Percentiles rank a stretch among this genome's conserved stretches.
Conservation (phyloP, 2,329 filamentous ascomycete genomes). For the Sporothrix sp. region DNA sequence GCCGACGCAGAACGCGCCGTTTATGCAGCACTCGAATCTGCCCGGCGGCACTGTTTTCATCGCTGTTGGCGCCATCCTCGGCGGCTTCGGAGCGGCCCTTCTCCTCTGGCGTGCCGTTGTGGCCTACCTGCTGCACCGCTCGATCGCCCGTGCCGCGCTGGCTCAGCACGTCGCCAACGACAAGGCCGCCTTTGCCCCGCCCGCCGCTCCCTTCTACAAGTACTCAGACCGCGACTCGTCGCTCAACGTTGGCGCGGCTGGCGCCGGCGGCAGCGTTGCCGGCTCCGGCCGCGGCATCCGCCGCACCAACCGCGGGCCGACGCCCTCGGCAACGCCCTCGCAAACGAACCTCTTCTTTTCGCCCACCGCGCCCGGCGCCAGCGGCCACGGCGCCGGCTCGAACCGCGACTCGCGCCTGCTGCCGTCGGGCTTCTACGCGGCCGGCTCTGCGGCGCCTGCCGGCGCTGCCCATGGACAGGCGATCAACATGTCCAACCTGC, state of each 20-base stretch:
- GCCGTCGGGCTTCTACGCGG: constrained; percentile 83
- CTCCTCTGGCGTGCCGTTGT: constrained; percentile 81
- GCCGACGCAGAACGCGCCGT: constrained; percentile 74
- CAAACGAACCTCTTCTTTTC: constrained; percentile 83
- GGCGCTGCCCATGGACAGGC: constrained; percentile 39
- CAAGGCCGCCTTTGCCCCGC: constrained; percentile 54
- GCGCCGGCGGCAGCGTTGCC: constrained; percentile 25
- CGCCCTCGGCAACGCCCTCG: constrained; percentile 48
- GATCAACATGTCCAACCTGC: constrained; percentile 52
- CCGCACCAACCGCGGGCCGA: constrained; percentile 42
- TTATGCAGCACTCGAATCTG: constrained; percentile 76
- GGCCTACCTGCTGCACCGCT: constrained; percentile 84
- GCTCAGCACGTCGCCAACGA: constrained; percentile 60
- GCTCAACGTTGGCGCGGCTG: constrained; percentile 38
- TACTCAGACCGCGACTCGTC: constrained; percentile 50
- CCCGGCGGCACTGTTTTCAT: constrained; percentile 97
- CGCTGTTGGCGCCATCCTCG: constrained; percentile 78
- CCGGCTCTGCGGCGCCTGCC: constrained; percentile 45
- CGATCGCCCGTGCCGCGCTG: constrained; percentile 75
- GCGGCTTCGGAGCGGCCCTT: constrained; percentile 70
- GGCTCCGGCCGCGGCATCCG: constrained; percentile 37
- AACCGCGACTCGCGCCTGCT: constrained; percentile 71
- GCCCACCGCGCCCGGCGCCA: constrained; percentile 72
- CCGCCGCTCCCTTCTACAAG: constrained; percentile 52
- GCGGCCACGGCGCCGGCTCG: constrained; percentile 40